Percentiles rank a stretch among this genome's conserved stretches.
Evolutionary conservation across 2,329 filamentous ascomycete species (phyloP).

Genomic region (Fusarium sp.): DNA sequence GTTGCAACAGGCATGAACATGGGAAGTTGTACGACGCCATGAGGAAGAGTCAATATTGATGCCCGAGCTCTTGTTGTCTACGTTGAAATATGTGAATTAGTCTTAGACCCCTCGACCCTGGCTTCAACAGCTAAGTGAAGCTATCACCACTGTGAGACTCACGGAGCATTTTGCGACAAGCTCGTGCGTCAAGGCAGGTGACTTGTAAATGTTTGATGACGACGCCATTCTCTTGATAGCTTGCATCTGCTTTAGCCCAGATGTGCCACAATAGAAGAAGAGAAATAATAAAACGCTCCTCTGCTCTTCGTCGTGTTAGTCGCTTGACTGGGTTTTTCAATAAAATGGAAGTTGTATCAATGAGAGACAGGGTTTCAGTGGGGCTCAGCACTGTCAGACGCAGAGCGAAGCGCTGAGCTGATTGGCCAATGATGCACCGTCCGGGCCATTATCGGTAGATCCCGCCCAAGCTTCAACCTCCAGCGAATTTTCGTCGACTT

Average conservation of each 20-base stretch:
- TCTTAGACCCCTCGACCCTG: not conserved
- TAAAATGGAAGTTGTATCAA: constrained; percentile 16
- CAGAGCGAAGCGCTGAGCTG: constrained; percentile 3
- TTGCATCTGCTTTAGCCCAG: constrained; percentile 42
- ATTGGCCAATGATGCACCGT: constrained; percentile 32
- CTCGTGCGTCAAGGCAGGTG: constrained; percentile 80
- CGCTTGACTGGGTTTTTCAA: constrained; percentile 15
- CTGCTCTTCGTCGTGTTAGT: constrained; percentile 15
- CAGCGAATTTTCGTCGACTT: constrained; percentile 47
- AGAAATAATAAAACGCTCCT: not conserved
- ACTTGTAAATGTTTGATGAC: constrained; percentile 60
- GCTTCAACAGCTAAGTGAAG: constrained; percentile 12
- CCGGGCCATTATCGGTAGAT: constrained; percentile 49
- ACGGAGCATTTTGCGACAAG: constrained; percentile 83
- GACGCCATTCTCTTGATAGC: constrained; percentile 59
- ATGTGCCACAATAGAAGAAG: not conserved
- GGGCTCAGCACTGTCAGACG: constrained; percentile 16
- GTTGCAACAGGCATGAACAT: constrained; percentile 99
- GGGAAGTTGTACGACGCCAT: constrained; percentile 89
- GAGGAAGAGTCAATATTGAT: constrained; percentile 85
- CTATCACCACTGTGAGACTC: constrained; percentile 50
- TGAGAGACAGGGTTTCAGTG: constrained; percentile 37
- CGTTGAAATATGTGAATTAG: constrained; percentile 35
- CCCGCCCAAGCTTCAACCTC: constrained; percentile 33
- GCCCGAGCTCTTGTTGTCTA: constrained; percentile 95